A percentile compares a stretch with the other conserved stretches of the same genome.
These are phyloP conservation scores for Chlorella sorokiniana DNA, from an alignment of 139 green algal species.

Conservation along the genomic window DNA sequence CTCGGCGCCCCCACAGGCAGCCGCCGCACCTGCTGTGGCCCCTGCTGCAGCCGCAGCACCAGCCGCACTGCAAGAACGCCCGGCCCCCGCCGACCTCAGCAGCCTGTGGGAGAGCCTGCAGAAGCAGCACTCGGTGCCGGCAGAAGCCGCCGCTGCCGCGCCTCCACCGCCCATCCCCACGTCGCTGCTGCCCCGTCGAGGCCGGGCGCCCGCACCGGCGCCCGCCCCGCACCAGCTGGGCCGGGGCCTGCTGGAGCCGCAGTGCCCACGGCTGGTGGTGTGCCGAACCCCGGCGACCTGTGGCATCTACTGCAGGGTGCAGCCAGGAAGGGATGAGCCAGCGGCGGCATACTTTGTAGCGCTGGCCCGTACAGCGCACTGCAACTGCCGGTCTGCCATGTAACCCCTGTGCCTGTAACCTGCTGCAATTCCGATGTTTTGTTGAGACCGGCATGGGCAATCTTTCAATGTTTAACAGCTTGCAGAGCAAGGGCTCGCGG, in stretches of 20 bases:
- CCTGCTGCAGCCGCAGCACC: neutral
- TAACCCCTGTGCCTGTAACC: no score
- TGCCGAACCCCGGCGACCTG: conserved; percentile 5
- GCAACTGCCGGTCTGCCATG: no score
- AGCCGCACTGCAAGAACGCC: no score
- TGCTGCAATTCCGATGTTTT: no score
- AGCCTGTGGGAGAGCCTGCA: conserved; percentile 38
- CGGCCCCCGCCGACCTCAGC: conserved; percentile 2
- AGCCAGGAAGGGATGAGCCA: neutral
- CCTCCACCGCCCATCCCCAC: neutral
- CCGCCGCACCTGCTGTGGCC: neutral
- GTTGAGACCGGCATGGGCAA: no score
- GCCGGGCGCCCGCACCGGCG: neutral
- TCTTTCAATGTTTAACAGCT: neutral
- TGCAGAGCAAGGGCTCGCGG: neutral
- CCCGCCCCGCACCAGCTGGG: neutral
- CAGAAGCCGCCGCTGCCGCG: neutral
- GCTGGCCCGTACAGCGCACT: no score
- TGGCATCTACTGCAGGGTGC: conserved; percentile 10
- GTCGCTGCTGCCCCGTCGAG: neutral
- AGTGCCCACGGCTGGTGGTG: neutral
- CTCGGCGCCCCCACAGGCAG: neutral
- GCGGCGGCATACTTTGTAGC: no score
- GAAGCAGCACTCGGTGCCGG: conserved; percentile 37
- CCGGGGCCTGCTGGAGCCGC: neutral